Base-by-base conservation (phyloP, 202 grass and related monocot species). In the Dendrocalamus latiflorus region DNA sequence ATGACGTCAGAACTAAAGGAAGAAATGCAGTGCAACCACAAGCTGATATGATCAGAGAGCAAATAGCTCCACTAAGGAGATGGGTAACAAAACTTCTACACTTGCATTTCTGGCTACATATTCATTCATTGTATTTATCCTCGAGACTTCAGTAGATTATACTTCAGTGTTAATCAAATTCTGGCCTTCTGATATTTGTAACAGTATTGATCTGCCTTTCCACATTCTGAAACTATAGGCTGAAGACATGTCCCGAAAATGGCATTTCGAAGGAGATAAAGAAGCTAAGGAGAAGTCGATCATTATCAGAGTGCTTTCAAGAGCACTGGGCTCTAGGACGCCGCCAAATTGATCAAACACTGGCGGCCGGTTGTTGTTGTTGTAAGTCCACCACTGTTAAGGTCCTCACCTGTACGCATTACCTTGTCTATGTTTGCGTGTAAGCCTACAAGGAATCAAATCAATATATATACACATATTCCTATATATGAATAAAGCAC, bases 41-140 rank as follows among this genome's bases (percentile, higher is more conserved):
- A 77, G 90, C 83, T 50, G 77, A 95, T 74, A 90, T 84, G 84
- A 64, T 98, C n/a, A 98, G 75, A 82, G 90, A 98, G 77, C 84
- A 74, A 72, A 89, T 98, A 73, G 77, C 49, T 87, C 95, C 95
- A 55, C 28, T 98, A 45, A 86, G 85, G 84, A 88, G 43, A 78
- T 95, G 95, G 95, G 95, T 98, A 79, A 65, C 67, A 41, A 12
- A 73, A 80, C n/a, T 76, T 78, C 14, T 44, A n/a, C 8, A 65
- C 39, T 39, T 68, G 4, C 63, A 7, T 69, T 54, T 84, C 15
- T 68, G 15, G 21, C 18, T 75, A 56, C n/a, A 72, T 43, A 54
- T 2, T 60, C 72, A 45, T 0, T 45, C 43, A 45, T 44, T 44
- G 2, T 63, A 17, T 73, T 55, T 39, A 14, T 43, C 25, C 45